Conservation (phyloP, 306 rosid species). For the Erythrophleum fordii region DNA sequence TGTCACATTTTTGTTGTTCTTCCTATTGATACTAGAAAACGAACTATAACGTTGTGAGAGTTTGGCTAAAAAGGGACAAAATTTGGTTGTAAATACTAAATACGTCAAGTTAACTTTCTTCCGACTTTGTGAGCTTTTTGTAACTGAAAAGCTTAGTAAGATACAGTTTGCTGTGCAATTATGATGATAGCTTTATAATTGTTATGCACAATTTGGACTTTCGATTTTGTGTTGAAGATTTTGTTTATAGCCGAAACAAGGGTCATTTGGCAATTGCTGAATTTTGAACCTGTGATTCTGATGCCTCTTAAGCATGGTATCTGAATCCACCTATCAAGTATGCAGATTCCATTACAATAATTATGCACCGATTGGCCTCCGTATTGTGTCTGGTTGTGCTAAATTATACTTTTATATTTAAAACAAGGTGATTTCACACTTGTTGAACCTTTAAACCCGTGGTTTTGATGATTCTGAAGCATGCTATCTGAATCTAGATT, state of each 20-base stretch:
- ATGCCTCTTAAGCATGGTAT: too few species aligned
- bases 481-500: not conserved
- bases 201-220: constrained; percentile 4
- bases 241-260: not conserved
- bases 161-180: not conserved
- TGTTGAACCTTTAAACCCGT: too few species aligned
- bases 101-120: not conserved
- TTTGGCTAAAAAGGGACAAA: too few species aligned
- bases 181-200: not conserved
- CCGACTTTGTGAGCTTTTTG: not conserved
- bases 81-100: too few species aligned
- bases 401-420: too few species aligned
- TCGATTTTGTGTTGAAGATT: not conserved
- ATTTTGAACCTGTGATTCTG: too few species aligned
- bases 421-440: too few species aligned
- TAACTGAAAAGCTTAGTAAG: not conserved
- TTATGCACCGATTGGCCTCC: too few species aligned
- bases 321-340: too few species aligned
- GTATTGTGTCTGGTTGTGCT: too few species aligned
- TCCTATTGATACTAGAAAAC: constrained; percentile 30
- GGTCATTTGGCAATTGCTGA: not conserved
- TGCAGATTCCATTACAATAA: too few species aligned
- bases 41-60: not conserved
- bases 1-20: not conserved
- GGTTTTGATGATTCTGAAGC: too few species aligned